Conservation (phyloP, 2,329 filamentous ascomycete species). For the Pseudogymnoascus sp. region DNA sequence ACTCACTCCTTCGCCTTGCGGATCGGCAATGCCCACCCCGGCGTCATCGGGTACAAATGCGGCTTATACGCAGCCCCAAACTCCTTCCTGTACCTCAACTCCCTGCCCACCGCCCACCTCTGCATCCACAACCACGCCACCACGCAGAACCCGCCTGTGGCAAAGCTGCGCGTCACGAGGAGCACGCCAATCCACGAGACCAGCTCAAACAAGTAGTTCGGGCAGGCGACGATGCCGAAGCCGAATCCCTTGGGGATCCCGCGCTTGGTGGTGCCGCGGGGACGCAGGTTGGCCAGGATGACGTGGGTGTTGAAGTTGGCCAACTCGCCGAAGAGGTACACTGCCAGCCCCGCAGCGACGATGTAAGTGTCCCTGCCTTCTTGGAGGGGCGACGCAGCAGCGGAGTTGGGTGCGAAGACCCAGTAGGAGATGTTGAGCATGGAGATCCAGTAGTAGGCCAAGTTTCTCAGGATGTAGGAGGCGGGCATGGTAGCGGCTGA, state of each 20-base stretch:
- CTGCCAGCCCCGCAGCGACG: conserved; percentile 45
- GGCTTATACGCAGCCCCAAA: conserved; percentile 86
- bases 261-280: conserved; percentile 71
- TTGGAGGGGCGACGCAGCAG: conserved; percentile 46
- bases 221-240: conserved; percentile 83
- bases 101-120: conserved; percentile 84
- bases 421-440: conserved; percentile 77
- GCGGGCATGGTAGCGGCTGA: conserved; percentile 89
- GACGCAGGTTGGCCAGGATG: conserved; percentile 69
- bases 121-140: conserved; percentile 75
- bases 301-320: conserved; percentile 75
- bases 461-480: conserved; percentile 90
- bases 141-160: conserved; percentile 67
- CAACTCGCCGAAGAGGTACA: conserved; percentile 72
- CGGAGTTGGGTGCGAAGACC: conserved; percentile 70
- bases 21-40: neutral
- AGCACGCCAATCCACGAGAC: conserved; percentile 80
- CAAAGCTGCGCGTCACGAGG: conserved; percentile 70
- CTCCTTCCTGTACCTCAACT: conserved; percentile 79
- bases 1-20: neutral
- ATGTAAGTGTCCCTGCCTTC: conserved; percentile 47
- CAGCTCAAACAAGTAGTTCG: conserved; percentile 93
- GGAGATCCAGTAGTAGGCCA: conserved; percentile 87
- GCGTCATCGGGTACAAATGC: conserved; percentile 7
- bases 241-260: conserved; percentile 82